Percentiles rank a stretch among this genome's conserved stretches.
These are phyloP conservation scores for Verbascum thapsus DNA, from an alignment of 257 asterid genomes.

Conservation along the genomic window DNA sequence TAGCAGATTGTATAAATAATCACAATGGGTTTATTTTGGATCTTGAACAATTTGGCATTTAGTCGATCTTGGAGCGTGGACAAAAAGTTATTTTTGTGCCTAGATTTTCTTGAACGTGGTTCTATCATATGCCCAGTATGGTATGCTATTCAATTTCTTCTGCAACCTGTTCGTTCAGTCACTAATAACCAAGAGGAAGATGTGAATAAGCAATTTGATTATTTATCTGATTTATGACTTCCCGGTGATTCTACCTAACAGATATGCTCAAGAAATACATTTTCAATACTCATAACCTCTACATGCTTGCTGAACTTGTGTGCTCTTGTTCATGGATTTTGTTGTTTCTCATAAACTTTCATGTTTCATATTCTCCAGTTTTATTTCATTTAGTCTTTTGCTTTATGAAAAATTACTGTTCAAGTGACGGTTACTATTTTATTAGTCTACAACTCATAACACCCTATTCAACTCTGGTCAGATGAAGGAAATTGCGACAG, in stretches of 20 bases:
- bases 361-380: conserved; percentile 6
- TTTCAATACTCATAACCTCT: neutral
- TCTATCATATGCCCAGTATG: conserved; percentile 8
- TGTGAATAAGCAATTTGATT: neutral
- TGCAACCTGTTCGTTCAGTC: neutral
- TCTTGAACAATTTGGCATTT: no score
- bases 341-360: conserved; percentile 7
- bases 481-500: conserved; percentile 97
- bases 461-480: conserved; percentile 34
- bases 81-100: no score
- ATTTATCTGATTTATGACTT: neutral
- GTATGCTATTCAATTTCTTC: conserved; percentile 4
- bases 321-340: conserved; percentile 7
- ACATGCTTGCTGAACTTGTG: neutral
- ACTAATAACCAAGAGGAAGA: neutral
- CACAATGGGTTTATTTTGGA: no score
- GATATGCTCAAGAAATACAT: conserved; percentile 13
- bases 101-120: no score
- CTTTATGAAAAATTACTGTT: conserved; percentile 21
- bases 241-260: neutral
- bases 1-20: no score
- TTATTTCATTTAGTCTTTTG: conserved; percentile 10
- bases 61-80: no score
- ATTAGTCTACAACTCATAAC: conserved; percentile 20
- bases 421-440: conserved; percentile 14